These are phyloP conservation scores for Xerocomus brunneocitrinus DNA, from an alignment of 768 basidiomycete species.

Conservation along the genomic window DNA sequence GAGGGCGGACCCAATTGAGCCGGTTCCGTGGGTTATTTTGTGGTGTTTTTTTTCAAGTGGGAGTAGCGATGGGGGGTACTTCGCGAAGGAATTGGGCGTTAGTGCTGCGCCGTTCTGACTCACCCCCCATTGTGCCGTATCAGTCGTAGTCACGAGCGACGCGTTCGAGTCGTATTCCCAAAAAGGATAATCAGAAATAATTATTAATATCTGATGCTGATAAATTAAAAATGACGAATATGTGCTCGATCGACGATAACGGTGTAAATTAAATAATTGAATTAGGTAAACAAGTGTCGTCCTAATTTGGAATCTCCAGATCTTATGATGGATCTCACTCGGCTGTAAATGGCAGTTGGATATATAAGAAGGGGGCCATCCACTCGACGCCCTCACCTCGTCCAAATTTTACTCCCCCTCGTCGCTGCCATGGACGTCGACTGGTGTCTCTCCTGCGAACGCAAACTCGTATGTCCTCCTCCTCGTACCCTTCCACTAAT, in stretches of 20 bases:
- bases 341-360: conserved; percentile 21
- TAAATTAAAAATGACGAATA: conserved; percentile 21
- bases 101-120: conserved; percentile 23
- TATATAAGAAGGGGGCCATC: conserved; percentile 26
- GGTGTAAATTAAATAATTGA: conserved; percentile 32
- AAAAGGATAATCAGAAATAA: conserved; percentile 1
- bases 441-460: conserved; percentile 67
- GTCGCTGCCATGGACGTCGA: conserved; percentile 51
- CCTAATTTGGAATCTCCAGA: conserved; percentile 20
- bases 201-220: neutral
- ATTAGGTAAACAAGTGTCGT: conserved; percentile 12
- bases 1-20: conserved; percentile 1
- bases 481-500: neutral
- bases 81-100: conserved; percentile 19
- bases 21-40: conserved; percentile 28
- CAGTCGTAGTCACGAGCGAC: conserved; percentile 10
- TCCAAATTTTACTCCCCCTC: neutral
- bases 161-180: neutral
- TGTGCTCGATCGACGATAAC: conserved; percentile 34
- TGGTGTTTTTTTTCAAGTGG: conserved; percentile 5
- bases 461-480: conserved; percentile 45
- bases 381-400: conserved; percentile 15
- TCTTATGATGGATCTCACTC: conserved; percentile 14
- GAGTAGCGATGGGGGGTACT: neutral
- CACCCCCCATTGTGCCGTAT: conserved; percentile 1